Evolutionary conservation across 75 land plant species (phyloP), one percentile per base, ranked within the genome.

Genomic region (Selaginella tamariscina): DNA sequence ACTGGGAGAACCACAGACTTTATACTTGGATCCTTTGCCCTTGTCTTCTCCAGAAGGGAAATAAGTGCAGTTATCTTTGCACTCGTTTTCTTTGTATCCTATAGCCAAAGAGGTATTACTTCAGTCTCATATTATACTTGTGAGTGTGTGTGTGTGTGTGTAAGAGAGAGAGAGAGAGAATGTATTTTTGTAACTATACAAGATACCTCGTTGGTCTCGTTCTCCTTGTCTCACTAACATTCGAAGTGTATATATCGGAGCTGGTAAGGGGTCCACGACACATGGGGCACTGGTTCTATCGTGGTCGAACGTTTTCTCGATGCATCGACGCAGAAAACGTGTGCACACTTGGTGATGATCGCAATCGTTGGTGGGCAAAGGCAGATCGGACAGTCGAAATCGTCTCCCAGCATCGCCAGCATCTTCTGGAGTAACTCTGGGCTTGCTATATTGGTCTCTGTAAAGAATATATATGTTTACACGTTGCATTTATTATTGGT

Each of bases 341-440:
- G 98, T 27, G 94, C 81, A 65, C 98, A 93, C 32, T 70, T 77
- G 8, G 98, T 93, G 49, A 93, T 93, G 9, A 89, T 76, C 0
- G 83, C 81, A 20, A 78, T 71, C 0, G 81, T 68, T 0, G 98
- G 98, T 18, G 94, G 90, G 68, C 80, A 84, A 2, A 93, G 86
- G 65, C 98, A 93, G 24, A 93, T 81, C 21, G 98, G 95, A 65
- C 98, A 93, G 33, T 93, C 98, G 54, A 93, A 93, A 70, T 93
- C 98, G 75, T 89, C 98, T 30, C 90, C 94, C 31, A 93, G 65
- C 39, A 76, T 57, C 5, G 79, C 68, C 1, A 85, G 68, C 56
- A 88, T 56, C 70, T 93, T 93, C 49, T 79, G 62, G 49, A 93
- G 84, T 72, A 93, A 57, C 62, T 86, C 84, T 13, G 98, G 98